Evolutionary conservation across 1,139 yeast genomes (phyloP).

Genomic region (Petasospora fabianii): DNA sequence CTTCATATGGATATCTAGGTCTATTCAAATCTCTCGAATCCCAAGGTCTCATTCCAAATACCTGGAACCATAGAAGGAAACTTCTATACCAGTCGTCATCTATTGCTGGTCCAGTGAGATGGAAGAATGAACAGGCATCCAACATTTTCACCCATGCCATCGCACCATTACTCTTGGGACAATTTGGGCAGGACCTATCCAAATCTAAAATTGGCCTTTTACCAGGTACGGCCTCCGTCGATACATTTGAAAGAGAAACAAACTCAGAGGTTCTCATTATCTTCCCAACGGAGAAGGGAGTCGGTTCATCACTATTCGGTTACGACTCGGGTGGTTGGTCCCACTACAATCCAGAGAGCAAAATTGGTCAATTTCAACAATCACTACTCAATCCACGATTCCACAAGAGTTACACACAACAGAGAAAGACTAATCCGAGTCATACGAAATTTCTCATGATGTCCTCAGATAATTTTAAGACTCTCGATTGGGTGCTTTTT

Average conservation of each 20-base stretch:
- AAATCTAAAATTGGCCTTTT: background rate
- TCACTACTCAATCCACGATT: slow-evolving; percentile 15
- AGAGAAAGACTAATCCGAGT: slow-evolving; percentile 36
- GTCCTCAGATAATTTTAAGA: slow-evolving; percentile 45
- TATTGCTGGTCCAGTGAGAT: slow-evolving; percentile 51
- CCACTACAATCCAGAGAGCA: slow-evolving; percentile 40
- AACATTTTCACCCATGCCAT: slow-evolving; percentile 56
- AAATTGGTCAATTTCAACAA: slow-evolving; percentile 22
- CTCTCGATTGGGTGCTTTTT: slow-evolving; percentile 59
- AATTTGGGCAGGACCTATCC: slow-evolving; percentile 6
- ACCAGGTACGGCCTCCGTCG: slow-evolving; percentile 33
- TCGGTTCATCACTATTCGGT: slow-evolving; percentile 43
- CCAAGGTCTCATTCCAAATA: slow-evolving; percentile 32
- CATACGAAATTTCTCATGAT: slow-evolving; percentile 46
- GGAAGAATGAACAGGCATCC: slow-evolving; percentile 28
- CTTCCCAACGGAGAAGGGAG: slow-evolving; percentile 48
- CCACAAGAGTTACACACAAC: slow-evolving; percentile 26
- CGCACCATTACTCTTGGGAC: slow-evolving; percentile 40
- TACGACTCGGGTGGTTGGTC: slow-evolving; percentile 52
- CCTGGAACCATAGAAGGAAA: slow-evolving; percentile 27
- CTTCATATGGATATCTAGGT: slow-evolving; percentile 48
- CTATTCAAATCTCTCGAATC: slow-evolving; percentile 41
- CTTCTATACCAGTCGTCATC: slow-evolving; percentile 57
- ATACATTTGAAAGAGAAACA: slow-evolving; percentile 27
- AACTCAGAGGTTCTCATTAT: slow-evolving; percentile 43